A percentile compares a stretch with the other conserved stretches of the same genome.
Conservation (phyloP, 2,329 filamentous ascomycete species). For the Plenodomus tracheiphilus region DNA sequence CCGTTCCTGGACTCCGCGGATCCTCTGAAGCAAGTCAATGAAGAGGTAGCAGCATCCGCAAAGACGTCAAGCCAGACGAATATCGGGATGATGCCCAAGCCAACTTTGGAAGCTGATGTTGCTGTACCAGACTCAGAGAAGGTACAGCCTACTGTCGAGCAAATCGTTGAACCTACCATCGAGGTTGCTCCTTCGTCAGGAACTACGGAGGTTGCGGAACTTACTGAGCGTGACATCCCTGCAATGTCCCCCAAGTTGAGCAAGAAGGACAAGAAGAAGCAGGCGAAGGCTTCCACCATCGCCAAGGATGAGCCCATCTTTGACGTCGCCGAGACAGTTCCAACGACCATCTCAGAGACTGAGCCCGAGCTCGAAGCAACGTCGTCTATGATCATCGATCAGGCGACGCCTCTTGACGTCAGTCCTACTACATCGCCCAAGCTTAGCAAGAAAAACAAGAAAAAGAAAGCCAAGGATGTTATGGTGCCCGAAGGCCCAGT, state of each 20-base stretch:
- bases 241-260: slow-evolving; percentile 15
- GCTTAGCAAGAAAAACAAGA: slow-evolving; percentile 49
- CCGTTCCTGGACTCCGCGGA: not conserved
- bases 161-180: not conserved
- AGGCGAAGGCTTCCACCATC: slow-evolving; percentile 21
- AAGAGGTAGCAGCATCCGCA: too few relatives aligned
- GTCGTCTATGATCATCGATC: not conserved
- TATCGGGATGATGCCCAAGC: too few relatives aligned
- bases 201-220: not conserved
- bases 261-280: slow-evolving; percentile 37
- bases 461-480: slow-evolving; percentile 35
- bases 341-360: not conserved
- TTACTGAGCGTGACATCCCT: not conserved
- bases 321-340: not conserved
- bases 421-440: slow-evolving; percentile 19
- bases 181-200: not conserved
- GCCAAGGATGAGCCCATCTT: slow-evolving; percentile 3
- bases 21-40: not conserved
- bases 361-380: not conserved
- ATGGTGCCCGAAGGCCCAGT: slow-evolving; percentile 1
- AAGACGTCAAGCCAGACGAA: too few relatives aligned
- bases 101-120: too few relatives aligned
- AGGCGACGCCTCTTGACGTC: not conserved
- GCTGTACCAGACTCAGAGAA: too few relatives aligned
- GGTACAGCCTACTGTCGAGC: not conserved